Evolutionary conservation across 148 eudicot species (phyloP), one percentile per base, ranked within the genome.

Genomic region (Amaranthus palmeri): DNA sequence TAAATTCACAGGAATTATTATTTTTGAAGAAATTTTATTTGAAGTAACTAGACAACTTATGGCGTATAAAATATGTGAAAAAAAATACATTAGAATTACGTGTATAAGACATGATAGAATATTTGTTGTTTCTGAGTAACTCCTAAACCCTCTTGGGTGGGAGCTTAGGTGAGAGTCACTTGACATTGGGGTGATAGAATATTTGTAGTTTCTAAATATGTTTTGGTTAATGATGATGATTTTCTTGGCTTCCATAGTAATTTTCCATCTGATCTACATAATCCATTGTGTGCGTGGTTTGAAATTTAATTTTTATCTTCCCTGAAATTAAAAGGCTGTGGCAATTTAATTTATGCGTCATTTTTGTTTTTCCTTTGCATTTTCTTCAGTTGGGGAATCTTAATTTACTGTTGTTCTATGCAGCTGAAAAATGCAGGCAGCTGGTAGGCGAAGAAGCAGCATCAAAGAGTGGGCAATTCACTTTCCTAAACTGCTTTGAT

Each of bases 351-450:
- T 8, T 8, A 54, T 43, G 13, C 0, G 2, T 42, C 49, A 42
- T 44, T 41, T 69, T 54, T 9, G 54, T 11, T 44, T 60, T 49
- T 48, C 4, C 2, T 48, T 40, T 40, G 4, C 40, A 61, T 10
- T 7, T 64, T 14, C 25, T 40, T 14, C 25, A 0, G 53, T 14
- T 43, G 43, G 61, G n/a, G 6, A 54, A 62, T n/a, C 42, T 6
- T 44, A 43, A 10, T 54, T 5, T 8, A 60, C 45, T 65, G 58
- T 67, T 74, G 59, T 54, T 51, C 62, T 8, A 63, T 67, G 55
- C 80, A 92, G 97, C 97, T 81, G 93, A 90, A 79, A 92, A 90
- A 85, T 86, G 88, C 82, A 81, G 97, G 81, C 80, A 88, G 66
- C 54, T 90, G 74, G 87, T 86, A 53, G 97, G 96, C 4, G 87